Evolutionary conservation across 768 basidiomycete species (phyloP), one percentile per base, ranked within the genome.

Genomic region (Suillus tomentosus): DNA sequence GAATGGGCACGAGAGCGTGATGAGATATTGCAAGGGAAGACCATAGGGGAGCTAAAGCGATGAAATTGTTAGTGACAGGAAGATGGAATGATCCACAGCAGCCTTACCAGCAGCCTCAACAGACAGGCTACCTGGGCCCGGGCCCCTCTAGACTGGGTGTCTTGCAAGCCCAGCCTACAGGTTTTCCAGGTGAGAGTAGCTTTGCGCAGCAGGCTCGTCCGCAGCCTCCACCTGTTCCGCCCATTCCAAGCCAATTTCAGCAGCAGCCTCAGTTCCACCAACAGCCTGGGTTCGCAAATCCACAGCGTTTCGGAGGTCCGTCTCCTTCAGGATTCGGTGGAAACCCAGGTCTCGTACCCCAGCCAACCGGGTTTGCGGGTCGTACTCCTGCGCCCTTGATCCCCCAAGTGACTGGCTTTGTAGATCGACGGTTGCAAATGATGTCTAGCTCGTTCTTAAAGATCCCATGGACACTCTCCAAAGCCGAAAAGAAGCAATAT

Each of bases 401-500:
- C 2, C 84, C 91, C 17, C 94, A 95, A 70, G 77, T 82, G 61
- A 95, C 94, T 7, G 94, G 94, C 27, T 92, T 84, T 69, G 79
- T 91, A 61, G 91, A 96, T 77, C 95, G 94, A 2, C 80, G 94
- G 22, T 79, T 96, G 58, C 86, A 87, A 73, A 88, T 95, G 85
- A 94, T 97, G 91, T 88, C 88, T n/a, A 91, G 79, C 65, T 89
- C 90, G 0, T 97, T 98, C 78, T 92, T 98, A 87, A 87, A 85
- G 70, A 81, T 97, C 45, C 87, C 94, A 0, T 99, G 97, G 97
- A 85, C 88, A 0, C 78, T 98, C 61, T 87, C 87, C 5, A 91
- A 92, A 75, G 84, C 86, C 6, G 97, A 99, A 81, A 96, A 96
- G 84, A 96, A 97, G 81, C 90, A 90, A 67, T 99, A 99, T 70